phyloP scores from a whole-genome alignment of 257 asterid species.

The Solanum boliviense region DNA sequence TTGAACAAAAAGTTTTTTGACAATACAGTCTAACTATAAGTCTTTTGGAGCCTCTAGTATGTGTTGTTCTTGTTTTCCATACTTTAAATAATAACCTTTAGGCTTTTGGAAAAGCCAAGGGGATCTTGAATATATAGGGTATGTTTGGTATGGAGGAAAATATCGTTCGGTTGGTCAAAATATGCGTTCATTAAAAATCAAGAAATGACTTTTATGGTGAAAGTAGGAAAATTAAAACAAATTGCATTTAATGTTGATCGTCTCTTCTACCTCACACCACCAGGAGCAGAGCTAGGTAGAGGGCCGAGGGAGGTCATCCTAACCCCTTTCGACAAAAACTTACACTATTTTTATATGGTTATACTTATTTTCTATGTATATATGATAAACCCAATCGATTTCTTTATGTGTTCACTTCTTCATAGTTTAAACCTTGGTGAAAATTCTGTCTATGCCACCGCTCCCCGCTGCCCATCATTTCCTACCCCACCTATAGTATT shows the following conservation, averaged over 20 bases:
- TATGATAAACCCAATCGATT: neutral
- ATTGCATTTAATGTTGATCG: neutral
- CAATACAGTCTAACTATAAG: neutral
- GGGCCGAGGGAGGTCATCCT: neutral
- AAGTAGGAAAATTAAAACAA: neutral
- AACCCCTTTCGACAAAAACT: neutral
- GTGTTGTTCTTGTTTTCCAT: neutral
- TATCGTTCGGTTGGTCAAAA: neutral
- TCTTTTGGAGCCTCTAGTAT: conserved; percentile 9
- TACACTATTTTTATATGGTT: neutral
- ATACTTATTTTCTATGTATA: neutral
- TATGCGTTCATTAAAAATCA: neutral
- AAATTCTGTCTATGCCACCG: neutral
- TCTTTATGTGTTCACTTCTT: neutral
- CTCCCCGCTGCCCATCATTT: neutral
- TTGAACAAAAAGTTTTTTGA: neutral
- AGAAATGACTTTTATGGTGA: neutral
- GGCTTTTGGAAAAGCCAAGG: neutral
- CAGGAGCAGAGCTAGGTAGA: neutral
- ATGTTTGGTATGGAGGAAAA: neutral
- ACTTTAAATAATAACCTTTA: neutral
- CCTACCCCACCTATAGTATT: neutral
- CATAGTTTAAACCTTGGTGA: neutral
- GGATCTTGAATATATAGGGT: neutral
- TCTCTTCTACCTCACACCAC: neutral